These are phyloP conservation scores for Acanthamoeba culbertsoni DNA, from an alignment of 208 protist genomes.

Conservation along the genomic window DNA sequence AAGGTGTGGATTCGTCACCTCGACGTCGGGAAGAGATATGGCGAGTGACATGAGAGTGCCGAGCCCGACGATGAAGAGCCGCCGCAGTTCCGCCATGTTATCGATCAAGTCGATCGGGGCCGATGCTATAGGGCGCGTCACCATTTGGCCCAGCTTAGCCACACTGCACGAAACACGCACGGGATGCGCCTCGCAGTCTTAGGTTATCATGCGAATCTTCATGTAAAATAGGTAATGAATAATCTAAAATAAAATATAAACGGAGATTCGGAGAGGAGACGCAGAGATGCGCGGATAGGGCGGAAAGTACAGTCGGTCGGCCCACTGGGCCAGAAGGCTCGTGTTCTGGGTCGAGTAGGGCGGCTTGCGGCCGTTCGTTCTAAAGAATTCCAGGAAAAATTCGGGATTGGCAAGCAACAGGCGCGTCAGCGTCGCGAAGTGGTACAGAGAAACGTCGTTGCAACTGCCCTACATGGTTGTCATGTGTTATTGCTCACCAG, in stretches of 20 bases:
- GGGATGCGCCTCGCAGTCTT: too few species aligned
- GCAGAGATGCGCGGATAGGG: not conserved
- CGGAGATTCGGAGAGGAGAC: not conserved
- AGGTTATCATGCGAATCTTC: too few species aligned
- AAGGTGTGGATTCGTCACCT: not conserved
- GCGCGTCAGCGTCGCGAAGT: not conserved
- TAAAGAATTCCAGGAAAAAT: not conserved
- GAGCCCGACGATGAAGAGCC: not conserved
- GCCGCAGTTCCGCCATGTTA: not conserved
- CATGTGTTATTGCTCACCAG: not conserved
- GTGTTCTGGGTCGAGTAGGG: not conserved
- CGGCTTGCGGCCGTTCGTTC: not conserved
- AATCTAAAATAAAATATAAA: not conserved
- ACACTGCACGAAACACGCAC: too few species aligned
- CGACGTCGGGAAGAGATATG: not conserved
- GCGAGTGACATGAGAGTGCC: not conserved
- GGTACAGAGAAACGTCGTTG: not conserved
- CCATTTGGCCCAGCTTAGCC: not conserved
- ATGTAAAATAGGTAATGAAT: too few species aligned
- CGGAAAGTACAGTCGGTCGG: not conserved
- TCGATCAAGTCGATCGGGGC: constrained; percentile 23
- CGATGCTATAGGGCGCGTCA: not conserved
- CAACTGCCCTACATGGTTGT: not conserved
- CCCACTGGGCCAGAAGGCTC: not conserved
- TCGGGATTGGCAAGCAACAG: constrained; percentile 13